Evolutionary conservation across 257 asterid genomes (phyloP).

Genomic region (Datura wrightii): DNA sequence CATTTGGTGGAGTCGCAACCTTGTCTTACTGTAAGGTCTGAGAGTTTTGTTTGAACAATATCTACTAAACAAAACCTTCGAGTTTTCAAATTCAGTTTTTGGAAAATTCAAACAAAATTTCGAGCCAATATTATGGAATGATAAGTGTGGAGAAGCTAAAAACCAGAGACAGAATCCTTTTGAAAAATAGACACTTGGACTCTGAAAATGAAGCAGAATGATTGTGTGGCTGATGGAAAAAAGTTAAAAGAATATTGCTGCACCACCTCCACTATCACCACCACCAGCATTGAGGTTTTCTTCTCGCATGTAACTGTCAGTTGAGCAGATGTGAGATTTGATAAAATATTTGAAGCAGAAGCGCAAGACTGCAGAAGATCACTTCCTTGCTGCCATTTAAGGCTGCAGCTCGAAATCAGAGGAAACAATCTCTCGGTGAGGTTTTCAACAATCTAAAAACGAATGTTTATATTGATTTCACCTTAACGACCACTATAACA

Average conservation of each 20-base stretch:
- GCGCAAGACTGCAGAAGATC: conserved; percentile 57
- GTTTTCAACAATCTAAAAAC: background rate
- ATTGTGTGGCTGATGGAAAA: background rate
- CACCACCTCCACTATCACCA: conserved; percentile 33
- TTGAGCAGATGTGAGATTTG: conserved; percentile 42
- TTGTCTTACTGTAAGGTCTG: background rate
- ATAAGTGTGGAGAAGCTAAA: background rate
- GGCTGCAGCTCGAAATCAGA: conserved; percentile 57
- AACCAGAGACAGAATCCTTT: background rate
- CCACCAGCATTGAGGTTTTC: conserved; percentile 29
- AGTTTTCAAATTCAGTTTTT: background rate
- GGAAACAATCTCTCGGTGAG: conserved; percentile 50
- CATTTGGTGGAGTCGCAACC: background rate
- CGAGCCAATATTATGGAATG: background rate
- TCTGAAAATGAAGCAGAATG: background rate
- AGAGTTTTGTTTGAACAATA: conserved; percentile 35
- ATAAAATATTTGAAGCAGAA: conserved; percentile 57
- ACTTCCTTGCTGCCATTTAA: conserved; percentile 55
- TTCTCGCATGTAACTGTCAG: conserved; percentile 27
- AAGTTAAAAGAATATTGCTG: background rate
- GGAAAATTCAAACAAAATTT: background rate
- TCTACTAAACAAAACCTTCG: background rate
- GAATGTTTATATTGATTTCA: background rate
- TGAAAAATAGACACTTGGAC: background rate
- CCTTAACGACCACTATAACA: background rate